phyloP scores from a whole-genome alignment of 805 yeast genomes.

The Ogataea kodamae region DNA sequence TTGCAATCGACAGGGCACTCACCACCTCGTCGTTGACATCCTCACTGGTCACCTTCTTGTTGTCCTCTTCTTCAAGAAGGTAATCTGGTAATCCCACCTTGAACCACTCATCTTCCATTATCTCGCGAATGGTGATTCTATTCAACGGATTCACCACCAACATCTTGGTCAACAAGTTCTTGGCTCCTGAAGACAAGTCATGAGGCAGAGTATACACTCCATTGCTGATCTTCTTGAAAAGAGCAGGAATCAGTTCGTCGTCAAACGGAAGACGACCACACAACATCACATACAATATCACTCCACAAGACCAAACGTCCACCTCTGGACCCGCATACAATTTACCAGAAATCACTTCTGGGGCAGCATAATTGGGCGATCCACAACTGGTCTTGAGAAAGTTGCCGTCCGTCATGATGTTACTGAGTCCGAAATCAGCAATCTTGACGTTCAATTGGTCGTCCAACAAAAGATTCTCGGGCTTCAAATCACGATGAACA shows the following conservation, averaged over 20 bases:
- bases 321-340: conserved; percentile 97
- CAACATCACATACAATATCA: conserved; percentile 89
- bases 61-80: conserved; percentile 57
- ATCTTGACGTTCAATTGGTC: conserved; percentile 89
- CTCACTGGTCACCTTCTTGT: conserved; percentile 31
- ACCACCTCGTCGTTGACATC: conserved; percentile 71
- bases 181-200: conserved; percentile 81
- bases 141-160: conserved; percentile 91
- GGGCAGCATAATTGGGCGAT: conserved; percentile 96
- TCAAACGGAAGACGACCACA: conserved; percentile 96
- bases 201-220: conserved; percentile 92
- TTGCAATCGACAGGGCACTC: conserved; percentile 66
- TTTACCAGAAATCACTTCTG: conserved; percentile 93
- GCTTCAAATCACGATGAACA: conserved; percentile 94
- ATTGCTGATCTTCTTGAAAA: conserved; percentile 86
- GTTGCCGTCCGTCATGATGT: conserved; percentile 97
- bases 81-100: conserved; percentile 76
- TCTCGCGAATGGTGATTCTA: conserved; percentile 88
- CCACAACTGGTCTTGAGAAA: conserved; percentile 94
- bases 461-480: conserved; percentile 86
- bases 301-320: conserved; percentile 98
- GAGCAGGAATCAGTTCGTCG: conserved; percentile 92
- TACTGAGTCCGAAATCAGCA: conserved; percentile 93
- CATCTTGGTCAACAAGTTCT: conserved; percentile 79
- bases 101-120: conserved; percentile 94